Conservation (phyloP, 2,329 filamentous ascomycete species). For the Pyrenophora tritici-repentis region DNA sequence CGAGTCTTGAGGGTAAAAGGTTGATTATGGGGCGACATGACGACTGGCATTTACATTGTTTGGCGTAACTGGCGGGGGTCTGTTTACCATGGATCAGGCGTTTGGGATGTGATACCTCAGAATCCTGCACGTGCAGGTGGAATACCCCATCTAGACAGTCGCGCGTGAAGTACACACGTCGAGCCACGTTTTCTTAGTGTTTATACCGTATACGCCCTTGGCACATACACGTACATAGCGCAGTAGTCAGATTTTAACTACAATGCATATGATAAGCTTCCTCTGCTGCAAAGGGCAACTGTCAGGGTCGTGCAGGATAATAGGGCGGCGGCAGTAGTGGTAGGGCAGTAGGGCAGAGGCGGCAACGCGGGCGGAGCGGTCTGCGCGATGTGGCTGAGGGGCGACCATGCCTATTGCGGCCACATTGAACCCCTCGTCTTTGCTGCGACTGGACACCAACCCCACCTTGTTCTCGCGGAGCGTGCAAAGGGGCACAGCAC, state of each 20-base stretch:
- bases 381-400: slow-evolving; percentile 15
- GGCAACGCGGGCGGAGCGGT: slow-evolving; percentile 19
- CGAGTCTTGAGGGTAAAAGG: slow-evolving; percentile 41
- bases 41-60: slow-evolving; percentile 16
- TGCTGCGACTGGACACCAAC: slow-evolving; percentile 18
- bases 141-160: slow-evolving; percentile 19
- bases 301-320: not conserved
- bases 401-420: slow-evolving; percentile 11
- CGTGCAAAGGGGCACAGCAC: slow-evolving; percentile 22
- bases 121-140: slow-evolving; percentile 12
- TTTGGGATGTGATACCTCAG: slow-evolving; percentile 20
- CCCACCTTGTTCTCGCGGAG: slow-evolving; percentile 20
- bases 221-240: slow-evolving; percentile 8
- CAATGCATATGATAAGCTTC: slow-evolving; percentile 4
- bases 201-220: slow-evolving; percentile 12
- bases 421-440: slow-evolving; percentile 14
- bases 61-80: slow-evolving; percentile 6
- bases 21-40: slow-evolving; percentile 12
- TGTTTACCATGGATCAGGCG: slow-evolving; percentile 13
- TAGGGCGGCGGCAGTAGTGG: too few relatives aligned
- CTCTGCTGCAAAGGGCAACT: too few relatives aligned
- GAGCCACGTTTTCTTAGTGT: slow-evolving; percentile 8
- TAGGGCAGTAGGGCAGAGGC: slow-evolving; percentile 8
- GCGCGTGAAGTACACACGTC: slow-evolving; percentile 8
- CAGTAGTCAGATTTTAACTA: not conserved